Evolutionary conservation across 2,329 filamentous ascomycete species (phyloP).

Genomic region (Fusarium caatingaense): DNA sequence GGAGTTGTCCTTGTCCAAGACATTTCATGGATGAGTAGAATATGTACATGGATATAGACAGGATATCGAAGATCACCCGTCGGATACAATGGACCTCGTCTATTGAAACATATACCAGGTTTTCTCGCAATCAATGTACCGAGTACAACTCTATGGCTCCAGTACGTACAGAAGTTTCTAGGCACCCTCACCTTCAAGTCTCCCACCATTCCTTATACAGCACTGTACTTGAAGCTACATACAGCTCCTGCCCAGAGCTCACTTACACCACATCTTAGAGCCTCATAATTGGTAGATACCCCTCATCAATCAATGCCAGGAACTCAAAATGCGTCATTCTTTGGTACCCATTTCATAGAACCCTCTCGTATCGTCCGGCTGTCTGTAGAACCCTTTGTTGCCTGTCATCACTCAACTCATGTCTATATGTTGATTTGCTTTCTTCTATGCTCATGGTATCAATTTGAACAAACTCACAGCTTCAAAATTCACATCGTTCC

Average conservation of each 20-base stretch:
- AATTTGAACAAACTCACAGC: neutral
- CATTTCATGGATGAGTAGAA: neutral
- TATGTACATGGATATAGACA: neutral
- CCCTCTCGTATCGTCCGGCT: slow-evolving; percentile 18
- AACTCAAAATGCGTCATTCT: slow-evolving; percentile 17
- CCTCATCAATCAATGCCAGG: slow-evolving; percentile 21
- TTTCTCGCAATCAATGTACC: neutral
- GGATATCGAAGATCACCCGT: neutral
- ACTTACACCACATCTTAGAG: neutral
- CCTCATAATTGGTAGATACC: slow-evolving; percentile 31
- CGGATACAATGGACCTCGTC: neutral
- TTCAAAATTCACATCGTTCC: neutral
- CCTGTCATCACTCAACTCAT: neutral
- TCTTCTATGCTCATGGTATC: neutral
- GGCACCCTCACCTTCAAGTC: neutral
- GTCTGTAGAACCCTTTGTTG: slow-evolving; percentile 3
- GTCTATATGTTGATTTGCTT: slow-evolving; percentile 11
- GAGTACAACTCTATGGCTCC: neutral
- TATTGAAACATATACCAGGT: neutral
- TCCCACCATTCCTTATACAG: neutral
- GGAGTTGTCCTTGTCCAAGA: neutral
- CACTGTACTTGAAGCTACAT: neutral
- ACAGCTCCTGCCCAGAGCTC: slow-evolving; percentile 1
- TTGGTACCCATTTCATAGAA: slow-evolving; percentile 20
- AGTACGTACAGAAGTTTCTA: slow-evolving; percentile 19